Conservation (phyloP, 495 filamentous ascomycete species). For the Symbiotaphrina buchneri region DNA sequence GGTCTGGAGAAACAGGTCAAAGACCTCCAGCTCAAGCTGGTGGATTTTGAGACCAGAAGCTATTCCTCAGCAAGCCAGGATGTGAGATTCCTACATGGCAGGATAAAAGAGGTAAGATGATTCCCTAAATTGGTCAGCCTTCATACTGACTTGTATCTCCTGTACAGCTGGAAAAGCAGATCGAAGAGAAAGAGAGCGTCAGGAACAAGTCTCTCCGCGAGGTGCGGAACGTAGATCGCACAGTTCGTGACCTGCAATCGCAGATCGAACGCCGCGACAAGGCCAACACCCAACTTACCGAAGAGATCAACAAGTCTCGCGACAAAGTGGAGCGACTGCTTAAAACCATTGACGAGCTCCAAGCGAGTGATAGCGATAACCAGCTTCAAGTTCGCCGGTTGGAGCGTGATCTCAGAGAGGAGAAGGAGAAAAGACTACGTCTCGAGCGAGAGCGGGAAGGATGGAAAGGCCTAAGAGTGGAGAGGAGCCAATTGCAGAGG, state of each 20-base stretch:
- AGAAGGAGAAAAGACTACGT: slow-evolving; percentile 60
- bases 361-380: slow-evolving; percentile 57
- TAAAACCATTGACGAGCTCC: slow-evolving; percentile 78
- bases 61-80: slow-evolving; percentile 88
- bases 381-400: slow-evolving; percentile 62
- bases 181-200: slow-evolving; percentile 64
- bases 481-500: slow-evolving; percentile 20
- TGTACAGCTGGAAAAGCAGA: slow-evolving; percentile 64
- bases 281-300: slow-evolving; percentile 48
- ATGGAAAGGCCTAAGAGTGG: slow-evolving; percentile 54
- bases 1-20: slow-evolving; percentile 75
- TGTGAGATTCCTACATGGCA: slow-evolving; percentile 81
- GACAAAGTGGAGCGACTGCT: slow-evolving; percentile 82
- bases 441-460: slow-evolving; percentile 77
- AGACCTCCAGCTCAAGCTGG: slow-evolving; percentile 71
- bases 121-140: neutral
- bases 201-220: slow-evolving; percentile 62
- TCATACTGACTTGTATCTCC: neutral
- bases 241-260: slow-evolving; percentile 75
- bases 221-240: slow-evolving; percentile 82
- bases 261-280: slow-evolving; percentile 90
- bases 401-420: slow-evolving; percentile 77
- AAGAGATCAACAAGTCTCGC: slow-evolving; percentile 61
- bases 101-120: slow-evolving; percentile 74
- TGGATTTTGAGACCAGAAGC: slow-evolving; percentile 92